A percentile compares a stretch with the other conserved stretches of the same genome.
phyloP scores from a whole-genome alignment of 306 rosid genomes.

The Trifolium fragiferum region DNA sequence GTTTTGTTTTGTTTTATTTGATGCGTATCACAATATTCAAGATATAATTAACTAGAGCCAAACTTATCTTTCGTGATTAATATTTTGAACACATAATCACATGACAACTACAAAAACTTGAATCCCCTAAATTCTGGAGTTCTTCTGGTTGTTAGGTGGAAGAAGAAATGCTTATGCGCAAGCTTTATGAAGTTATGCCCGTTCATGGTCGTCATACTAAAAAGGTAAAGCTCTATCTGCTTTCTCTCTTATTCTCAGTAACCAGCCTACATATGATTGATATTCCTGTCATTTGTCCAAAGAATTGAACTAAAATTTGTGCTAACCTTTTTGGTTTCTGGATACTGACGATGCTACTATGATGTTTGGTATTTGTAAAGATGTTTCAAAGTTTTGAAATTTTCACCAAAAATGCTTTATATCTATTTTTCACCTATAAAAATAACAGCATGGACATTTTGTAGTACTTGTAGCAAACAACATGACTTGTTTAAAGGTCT shows the following conservation, averaged over 20 bases:
- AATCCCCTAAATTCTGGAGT: slow-evolving; percentile 8
- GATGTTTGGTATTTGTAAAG: background rate
- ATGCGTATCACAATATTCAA: background rate
- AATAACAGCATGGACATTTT: background rate
- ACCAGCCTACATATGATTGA: background rate
- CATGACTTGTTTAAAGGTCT: background rate
- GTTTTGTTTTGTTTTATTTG: background rate
- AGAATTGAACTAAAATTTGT: slow-evolving; percentile 3
- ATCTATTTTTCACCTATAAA: background rate
- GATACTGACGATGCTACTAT: background rate
- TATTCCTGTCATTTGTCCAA: background rate
- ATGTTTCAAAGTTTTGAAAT: background rate
- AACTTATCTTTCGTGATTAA: background rate
- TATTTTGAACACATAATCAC: background rate
- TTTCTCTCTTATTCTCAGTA: background rate
- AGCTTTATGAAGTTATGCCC: slow-evolving; percentile 45
- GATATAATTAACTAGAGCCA: background rate
- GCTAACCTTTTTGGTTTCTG: background rate
- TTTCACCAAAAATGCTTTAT: background rate
- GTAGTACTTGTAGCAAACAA: background rate
- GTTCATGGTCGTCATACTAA: slow-evolving; percentile 30
- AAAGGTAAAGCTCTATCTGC: slow-evolving; percentile 24
- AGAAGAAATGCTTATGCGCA: slow-evolving; percentile 53
- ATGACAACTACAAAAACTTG: slow-evolving; percentile 6
- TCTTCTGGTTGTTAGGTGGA: slow-evolving; percentile 40